Evolutionary conservation across 208 protist species (phyloP).

Genomic region (Leishmania lainsoni): DNA sequence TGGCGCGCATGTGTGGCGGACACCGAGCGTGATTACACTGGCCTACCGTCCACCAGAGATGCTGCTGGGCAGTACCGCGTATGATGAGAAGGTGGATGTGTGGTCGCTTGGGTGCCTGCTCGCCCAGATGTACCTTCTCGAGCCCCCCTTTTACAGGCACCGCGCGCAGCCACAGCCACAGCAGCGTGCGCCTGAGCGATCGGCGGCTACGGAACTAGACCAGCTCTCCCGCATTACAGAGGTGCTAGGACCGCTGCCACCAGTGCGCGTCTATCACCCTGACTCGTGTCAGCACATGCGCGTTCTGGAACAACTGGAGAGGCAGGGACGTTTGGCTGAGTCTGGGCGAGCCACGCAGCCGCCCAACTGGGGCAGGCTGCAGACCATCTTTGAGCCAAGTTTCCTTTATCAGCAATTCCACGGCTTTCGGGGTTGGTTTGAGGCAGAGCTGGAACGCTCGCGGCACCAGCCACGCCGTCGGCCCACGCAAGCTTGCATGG

Average conservation of each 20-base stretch:
- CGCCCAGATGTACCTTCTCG: conserved; percentile 94
- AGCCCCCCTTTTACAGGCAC: conserved; percentile 77
- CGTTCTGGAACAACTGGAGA: conserved; percentile 45
- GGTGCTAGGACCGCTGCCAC: conserved; percentile 66
- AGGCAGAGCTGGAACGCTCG: conserved; percentile 50
- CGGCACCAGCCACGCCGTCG: conserved; percentile 45
- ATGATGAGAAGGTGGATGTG: conserved; percentile 92
- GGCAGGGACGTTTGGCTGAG: conserved; percentile 19
- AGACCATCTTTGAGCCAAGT: conserved; percentile 68
- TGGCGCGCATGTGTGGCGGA: conserved; percentile 45
- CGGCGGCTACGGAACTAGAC: conserved; percentile 64
- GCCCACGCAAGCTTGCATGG: conserved; percentile 63
- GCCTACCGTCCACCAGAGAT: conserved; percentile 97
- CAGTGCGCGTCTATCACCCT: conserved; percentile 42
- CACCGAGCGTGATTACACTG: conserved; percentile 95
- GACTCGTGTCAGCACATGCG: conserved; percentile 51
- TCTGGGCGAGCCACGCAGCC: conserved; percentile 12
- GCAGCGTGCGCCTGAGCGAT: conserved; percentile 27
- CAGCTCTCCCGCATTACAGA: conserved; percentile 78
- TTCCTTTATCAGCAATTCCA: conserved; percentile 63
- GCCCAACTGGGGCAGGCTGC: conserved; percentile 30
- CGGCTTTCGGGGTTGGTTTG: conserved; percentile 79
- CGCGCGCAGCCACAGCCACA: conserved; percentile 12
- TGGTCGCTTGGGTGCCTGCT: conserved; percentile 95
- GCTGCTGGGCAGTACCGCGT: conserved; percentile 84